A percentile compares a stretch with the other conserved stretches of the same genome.
Evolutionary conservation across 768 basidiomycete species (phyloP).

Genomic region (Leccinum sublutescens): DNA sequence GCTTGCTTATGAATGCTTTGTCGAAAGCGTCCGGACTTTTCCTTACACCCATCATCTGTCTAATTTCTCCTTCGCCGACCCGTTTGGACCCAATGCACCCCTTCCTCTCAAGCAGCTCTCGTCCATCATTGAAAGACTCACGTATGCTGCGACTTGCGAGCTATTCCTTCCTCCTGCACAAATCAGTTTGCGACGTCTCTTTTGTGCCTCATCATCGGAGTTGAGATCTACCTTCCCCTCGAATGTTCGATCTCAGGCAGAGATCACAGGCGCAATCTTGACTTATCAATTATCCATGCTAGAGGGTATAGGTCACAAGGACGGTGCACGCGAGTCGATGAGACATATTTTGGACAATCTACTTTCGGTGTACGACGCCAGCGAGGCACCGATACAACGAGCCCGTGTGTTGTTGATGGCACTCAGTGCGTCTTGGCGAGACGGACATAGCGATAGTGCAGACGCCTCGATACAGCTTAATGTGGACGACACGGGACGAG

Average conservation of each 20-base stretch:
- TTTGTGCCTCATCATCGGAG: neutral
- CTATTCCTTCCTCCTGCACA: slow-evolving; percentile 51
- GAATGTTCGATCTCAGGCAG: slow-evolving; percentile 13
- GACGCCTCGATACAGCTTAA: slow-evolving; percentile 20
- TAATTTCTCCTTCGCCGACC: slow-evolving; percentile 20
- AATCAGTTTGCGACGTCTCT: slow-evolving; percentile 43
- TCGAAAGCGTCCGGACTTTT: slow-evolving; percentile 50
- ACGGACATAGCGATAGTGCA: slow-evolving; percentile 21
- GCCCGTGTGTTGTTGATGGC: slow-evolving; percentile 54
- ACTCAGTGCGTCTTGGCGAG: slow-evolving; percentile 45
- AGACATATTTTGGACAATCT: slow-evolving; percentile 46
- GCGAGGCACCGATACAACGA: slow-evolving; percentile 54
- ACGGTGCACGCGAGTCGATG: slow-evolving; percentile 44
- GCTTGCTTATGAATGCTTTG: slow-evolving; percentile 61
- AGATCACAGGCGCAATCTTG: slow-evolving; percentile 52
- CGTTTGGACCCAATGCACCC: slow-evolving; percentile 39
- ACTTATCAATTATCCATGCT: slow-evolving; percentile 61
- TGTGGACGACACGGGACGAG: slow-evolving; percentile 38
- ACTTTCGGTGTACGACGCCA: slow-evolving; percentile 46
- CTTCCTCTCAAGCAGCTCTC: slow-evolving; percentile 53
- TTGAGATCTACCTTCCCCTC: slow-evolving; percentile 17
- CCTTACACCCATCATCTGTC: slow-evolving; percentile 41
- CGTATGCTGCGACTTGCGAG: slow-evolving; percentile 67
- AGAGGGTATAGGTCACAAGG: slow-evolving; percentile 56
- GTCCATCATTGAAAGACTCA: slow-evolving; percentile 59